phyloP scores from a whole-genome alignment of 495 filamentous ascomycete genomes.

The Jackrogersella minutella region DNA sequence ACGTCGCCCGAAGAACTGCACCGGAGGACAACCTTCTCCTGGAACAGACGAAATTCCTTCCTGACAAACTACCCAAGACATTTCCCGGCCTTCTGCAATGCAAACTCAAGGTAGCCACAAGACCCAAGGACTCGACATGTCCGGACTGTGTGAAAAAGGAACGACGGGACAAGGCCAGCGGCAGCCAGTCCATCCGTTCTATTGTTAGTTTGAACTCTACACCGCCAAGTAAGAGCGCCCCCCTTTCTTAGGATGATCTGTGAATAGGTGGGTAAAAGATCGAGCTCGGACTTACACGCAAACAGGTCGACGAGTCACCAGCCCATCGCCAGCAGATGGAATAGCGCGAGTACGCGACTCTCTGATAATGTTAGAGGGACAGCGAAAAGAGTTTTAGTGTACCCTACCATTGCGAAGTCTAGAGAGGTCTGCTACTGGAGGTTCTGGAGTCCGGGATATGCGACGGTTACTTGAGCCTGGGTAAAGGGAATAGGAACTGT shows the following conservation, averaged over 20 bases:
- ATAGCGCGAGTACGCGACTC: conserved; percentile 18
- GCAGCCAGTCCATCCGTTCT: background rate
- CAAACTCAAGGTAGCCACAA: conserved; percentile 18
- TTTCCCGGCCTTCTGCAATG: conserved; percentile 27
- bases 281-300: conserved; percentile 9
- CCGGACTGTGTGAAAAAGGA: conserved; percentile 2
- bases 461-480: background rate
- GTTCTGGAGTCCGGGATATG: background rate
- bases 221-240: conserved; percentile 17
- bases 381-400: background rate
- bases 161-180: background rate
- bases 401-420: background rate
- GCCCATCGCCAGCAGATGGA: conserved; percentile 10
- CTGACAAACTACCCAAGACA: conserved; percentile 14
- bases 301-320: conserved; percentile 6
- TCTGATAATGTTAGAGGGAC: conserved; percentile 12
- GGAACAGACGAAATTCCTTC: conserved; percentile 29
- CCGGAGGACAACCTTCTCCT: conserved; percentile 23
- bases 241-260: background rate
- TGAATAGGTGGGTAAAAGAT: background rate
- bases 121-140: conserved; percentile 24
- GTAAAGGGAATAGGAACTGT: background rate
- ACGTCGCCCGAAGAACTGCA: background rate
- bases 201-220: background rate
- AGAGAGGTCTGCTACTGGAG: background rate